phyloP scores from a whole-genome alignment of 2,329 filamentous ascomycete genomes.

The Cryphonectria carpinicola region DNA sequence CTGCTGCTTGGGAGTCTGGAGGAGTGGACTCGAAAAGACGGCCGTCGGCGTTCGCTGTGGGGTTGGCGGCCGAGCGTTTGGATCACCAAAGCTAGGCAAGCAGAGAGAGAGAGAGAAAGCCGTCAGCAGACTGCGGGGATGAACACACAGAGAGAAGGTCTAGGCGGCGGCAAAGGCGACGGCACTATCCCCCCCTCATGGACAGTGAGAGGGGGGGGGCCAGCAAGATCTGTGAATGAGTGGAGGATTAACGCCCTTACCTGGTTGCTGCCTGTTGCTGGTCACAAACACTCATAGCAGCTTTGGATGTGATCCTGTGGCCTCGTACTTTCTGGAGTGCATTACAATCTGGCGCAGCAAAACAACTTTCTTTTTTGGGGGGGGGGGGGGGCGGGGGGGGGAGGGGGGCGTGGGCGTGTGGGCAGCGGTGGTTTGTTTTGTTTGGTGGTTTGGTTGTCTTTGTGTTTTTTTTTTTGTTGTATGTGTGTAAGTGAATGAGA shows the following conservation, averaged over 20 bases:
- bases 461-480: too few relatives aligned
- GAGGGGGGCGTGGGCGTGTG: too few relatives aligned
- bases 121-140: conserved; percentile 42
- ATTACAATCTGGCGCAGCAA: conserved; percentile 23
- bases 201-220: background rate
- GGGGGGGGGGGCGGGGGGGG: too few relatives aligned
- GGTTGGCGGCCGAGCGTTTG: conserved; percentile 64
- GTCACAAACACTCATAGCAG: conserved; percentile 67
- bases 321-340: conserved; percentile 14
- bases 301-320: conserved; percentile 29
- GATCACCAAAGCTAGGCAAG: conserved; percentile 61
- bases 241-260: conserved; percentile 34
- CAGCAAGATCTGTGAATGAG: conserved; percentile 20
- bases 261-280: conserved; percentile 55
- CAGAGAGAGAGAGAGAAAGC: background rate
- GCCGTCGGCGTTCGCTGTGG: conserved; percentile 61
- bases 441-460: too few relatives aligned
- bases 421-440: too few relatives aligned
- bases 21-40: conserved; percentile 57
- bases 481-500: too few relatives aligned
- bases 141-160: conserved; percentile 28
- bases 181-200: conserved; percentile 5
- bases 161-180: conserved; percentile 22
- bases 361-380: background rate
- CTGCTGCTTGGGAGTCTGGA: conserved; percentile 59